Evolutionary conservation across 306 rosid genomes (phyloP).

Genomic region (Dalbergia cultrata): DNA sequence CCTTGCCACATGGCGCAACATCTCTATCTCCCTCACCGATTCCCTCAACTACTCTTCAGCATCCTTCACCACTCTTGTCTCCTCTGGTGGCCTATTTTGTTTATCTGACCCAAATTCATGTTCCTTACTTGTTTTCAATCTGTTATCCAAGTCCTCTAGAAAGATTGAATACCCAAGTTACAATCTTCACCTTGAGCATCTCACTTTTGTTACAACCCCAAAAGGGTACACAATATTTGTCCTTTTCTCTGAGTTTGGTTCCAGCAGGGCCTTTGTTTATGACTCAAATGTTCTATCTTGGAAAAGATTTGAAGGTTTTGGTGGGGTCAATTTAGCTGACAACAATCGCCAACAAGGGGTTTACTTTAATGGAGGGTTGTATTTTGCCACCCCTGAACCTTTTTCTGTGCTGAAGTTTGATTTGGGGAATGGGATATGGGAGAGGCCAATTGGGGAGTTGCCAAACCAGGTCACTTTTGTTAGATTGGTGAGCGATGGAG

Average conservation of each 20-base stretch:
- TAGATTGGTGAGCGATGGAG: constrained; percentile 65
- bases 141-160: constrained; percentile 66
- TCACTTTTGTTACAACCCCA: constrained; percentile 71
- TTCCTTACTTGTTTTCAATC: constrained; percentile 74
- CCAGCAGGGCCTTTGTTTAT: constrained; percentile 56
- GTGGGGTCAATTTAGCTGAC: constrained; percentile 54
- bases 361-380: constrained; percentile 57
- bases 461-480: constrained; percentile 70
- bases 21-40: constrained; percentile 58
- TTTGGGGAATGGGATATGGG: constrained; percentile 73
- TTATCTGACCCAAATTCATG: constrained; percentile 58
- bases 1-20: constrained; percentile 68
- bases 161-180: constrained; percentile 61
- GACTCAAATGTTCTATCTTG: constrained; percentile 63
- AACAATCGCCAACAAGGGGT: constrained; percentile 70
- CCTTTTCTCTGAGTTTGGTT: constrained; percentile 54
- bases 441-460: constrained; percentile 42
- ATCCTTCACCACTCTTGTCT: constrained; percentile 56
- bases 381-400: constrained; percentile 75
- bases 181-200: constrained; percentile 61
- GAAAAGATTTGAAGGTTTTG: constrained; percentile 55
- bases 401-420: constrained; percentile 70
- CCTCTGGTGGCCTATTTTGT: constrained; percentile 84
- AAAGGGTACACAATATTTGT: constrained; percentile 65
- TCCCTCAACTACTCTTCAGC: constrained; percentile 44